These are phyloP conservation scores for Raphidocelis subcapitata DNA, from an alignment of 139 green algal genomes.

Conservation along the genomic window DNA sequence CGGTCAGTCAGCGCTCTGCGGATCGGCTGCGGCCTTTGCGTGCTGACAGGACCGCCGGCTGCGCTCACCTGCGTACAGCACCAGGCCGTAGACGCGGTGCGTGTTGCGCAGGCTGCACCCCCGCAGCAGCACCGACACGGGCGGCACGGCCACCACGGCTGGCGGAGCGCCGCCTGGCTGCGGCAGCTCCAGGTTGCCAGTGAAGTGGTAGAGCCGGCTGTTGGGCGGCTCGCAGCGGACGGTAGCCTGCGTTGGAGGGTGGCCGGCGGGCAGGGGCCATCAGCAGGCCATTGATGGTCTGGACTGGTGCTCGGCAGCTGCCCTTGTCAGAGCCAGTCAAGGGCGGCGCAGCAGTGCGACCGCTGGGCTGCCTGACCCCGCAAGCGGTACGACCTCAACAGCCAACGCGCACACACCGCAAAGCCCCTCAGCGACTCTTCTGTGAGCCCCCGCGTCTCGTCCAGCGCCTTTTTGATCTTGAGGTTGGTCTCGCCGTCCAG, in stretches of 20 bases:
- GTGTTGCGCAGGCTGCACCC: constrained; percentile 91
- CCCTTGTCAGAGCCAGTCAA: no score
- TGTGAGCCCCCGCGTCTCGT: constrained; percentile 58
- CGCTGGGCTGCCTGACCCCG: no score
- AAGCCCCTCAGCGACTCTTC: constrained; percentile 49
- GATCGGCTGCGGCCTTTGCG: no score
- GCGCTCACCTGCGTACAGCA: constrained; percentile 90
- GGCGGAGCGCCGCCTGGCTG: neutral
- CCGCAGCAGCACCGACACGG: constrained; percentile 69
- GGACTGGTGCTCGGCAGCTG: no score
- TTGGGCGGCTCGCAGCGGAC: constrained; percentile 88
- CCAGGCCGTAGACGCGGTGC: constrained; percentile 63
- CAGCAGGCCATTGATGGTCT: no score
- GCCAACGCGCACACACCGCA: constrained; percentile 26
- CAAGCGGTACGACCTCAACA: no score
- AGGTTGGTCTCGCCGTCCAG: constrained; percentile 95
- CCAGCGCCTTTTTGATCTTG: constrained; percentile 82
- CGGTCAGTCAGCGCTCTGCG: no score
- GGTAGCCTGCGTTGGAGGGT: constrained; percentile 3
- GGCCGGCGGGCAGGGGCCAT: no score
- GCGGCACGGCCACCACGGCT: constrained; percentile 51
- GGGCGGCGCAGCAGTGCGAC: no score
- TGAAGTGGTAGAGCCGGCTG: constrained; percentile 85
- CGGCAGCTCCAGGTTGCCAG: constrained; percentile 62
- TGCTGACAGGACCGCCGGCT: no score